Evolutionary conservation across 179 eudicot genomes (phyloP).

Genomic region (Camellia oleifera): DNA sequence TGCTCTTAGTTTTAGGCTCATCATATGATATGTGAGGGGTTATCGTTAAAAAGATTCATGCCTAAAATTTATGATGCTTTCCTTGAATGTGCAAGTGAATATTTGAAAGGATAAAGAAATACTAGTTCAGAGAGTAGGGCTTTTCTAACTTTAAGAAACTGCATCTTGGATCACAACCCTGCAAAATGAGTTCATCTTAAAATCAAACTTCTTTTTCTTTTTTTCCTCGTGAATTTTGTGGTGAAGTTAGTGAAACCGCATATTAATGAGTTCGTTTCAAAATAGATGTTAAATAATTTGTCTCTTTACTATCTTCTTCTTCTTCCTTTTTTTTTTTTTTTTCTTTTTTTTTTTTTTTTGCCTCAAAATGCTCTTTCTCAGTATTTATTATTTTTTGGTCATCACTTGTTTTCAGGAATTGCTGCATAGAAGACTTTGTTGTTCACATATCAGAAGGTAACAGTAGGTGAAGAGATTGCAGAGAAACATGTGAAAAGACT

Average conservation of each 20-base stretch:
- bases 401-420: constrained; percentile 44
- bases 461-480: constrained; percentile 27
- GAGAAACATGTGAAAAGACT: constrained; percentile 28
- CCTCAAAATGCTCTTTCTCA: background rate
- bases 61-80: background rate
- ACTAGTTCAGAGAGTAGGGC: background rate
- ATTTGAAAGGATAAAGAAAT: background rate
- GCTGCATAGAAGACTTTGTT: constrained; percentile 49
- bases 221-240: background rate
- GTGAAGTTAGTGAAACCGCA: background rate
- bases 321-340: too few relatives aligned
- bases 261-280: background rate
- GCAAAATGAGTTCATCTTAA: background rate
- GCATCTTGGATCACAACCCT: background rate
- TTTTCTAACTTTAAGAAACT: background rate
- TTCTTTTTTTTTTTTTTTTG: background rate
- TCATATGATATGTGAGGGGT: background rate
- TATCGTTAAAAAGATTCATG: background rate
- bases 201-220: background rate
- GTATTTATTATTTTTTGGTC: background rate
- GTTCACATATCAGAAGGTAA: constrained; percentile 32
- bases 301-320: too few relatives aligned
- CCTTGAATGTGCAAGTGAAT: background rate
- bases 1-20: background rate
- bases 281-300: background rate